phyloP scores from a whole-genome alignment of 2,329 filamentous ascomycete genomes.

The Fusarium irregulare region DNA sequence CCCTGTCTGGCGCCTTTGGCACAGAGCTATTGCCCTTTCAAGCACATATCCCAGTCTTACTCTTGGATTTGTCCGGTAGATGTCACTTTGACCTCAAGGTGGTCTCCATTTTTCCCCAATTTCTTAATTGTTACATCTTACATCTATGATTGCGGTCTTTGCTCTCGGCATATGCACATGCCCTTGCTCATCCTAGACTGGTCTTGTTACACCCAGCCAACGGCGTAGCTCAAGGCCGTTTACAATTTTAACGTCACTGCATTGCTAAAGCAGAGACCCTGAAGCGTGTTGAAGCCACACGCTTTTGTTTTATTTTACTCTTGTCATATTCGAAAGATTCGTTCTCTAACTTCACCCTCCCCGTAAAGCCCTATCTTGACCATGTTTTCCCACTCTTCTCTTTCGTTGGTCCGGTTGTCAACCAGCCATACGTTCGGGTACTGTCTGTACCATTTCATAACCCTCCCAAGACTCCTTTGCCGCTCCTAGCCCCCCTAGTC shows the following conservation, averaged over 20 bases:
- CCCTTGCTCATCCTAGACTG: slow-evolving; percentile 39
- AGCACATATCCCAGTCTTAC: slow-evolving; percentile 34
- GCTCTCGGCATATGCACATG: slow-evolving; percentile 46
- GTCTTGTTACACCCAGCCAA: slow-evolving; percentile 42
- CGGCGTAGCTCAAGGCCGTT: slow-evolving; percentile 39
- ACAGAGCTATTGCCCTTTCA: slow-evolving; percentile 42
- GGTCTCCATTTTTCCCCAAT: slow-evolving; percentile 21
- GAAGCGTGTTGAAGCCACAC: slow-evolving; percentile 43
- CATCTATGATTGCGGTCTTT: slow-evolving; percentile 35
- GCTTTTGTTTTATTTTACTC: slow-evolving; percentile 24
- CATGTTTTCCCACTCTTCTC: slow-evolving; percentile 32
- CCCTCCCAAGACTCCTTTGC: slow-evolving; percentile 35
- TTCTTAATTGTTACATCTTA: slow-evolving; percentile 35
- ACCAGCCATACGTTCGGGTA: slow-evolving; percentile 32
- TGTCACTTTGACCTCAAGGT: slow-evolving; percentile 14
- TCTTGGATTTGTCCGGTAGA: slow-evolving; percentile 25
- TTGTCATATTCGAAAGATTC: slow-evolving; percentile 28
- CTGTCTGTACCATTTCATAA: slow-evolving; percentile 33
- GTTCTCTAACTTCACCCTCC: slow-evolving; percentile 47
- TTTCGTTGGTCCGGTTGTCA: slow-evolving; percentile 43
- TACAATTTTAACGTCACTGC: slow-evolving; percentile 43
- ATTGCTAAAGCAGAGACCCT: slow-evolving; percentile 33
- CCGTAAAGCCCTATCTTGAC: slow-evolving; percentile 37
- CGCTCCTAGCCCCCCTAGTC: slow-evolving; percentile 48
- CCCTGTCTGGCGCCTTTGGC: slow-evolving; percentile 31